Base-by-base conservation (phyloP, 345 rosid genomes). In the Erucastrum elatum region DNA sequence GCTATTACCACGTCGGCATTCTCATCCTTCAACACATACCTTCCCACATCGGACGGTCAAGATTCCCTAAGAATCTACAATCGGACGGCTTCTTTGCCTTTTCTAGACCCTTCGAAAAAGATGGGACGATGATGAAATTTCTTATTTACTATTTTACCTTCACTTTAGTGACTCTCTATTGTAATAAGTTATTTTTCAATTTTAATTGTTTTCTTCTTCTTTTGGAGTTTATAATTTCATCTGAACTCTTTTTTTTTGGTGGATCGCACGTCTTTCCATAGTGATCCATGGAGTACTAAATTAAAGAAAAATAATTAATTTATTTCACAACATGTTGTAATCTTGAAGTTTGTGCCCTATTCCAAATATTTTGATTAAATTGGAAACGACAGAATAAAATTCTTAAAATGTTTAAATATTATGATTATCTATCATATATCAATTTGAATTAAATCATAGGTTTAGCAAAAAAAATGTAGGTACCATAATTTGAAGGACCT, bases 91-190 rank as follows among this genome's bases (percentile, higher is more conserved):
- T 16, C 4, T 61, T 66, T 30, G 31, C 75, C 26, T 37, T 68
- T 89, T 91, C 97, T 78, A 83, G 95, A 90, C 77, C 58, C 89
- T 91, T 94, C 95, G 29, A 68, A 58, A 68, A 49, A 33, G 27
- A 61, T 13, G 33, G n/a, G 37, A 33, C 30, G 70, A 61, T 63
- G 68, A 66, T 63, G 70, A 29, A 31, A 58, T 26, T 56, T 62
- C 2, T 3, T 41, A 62, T 62, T 63, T 5, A 72, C 78, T 74
- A 12, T 81, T 84, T 75, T 66, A 74, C 75, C 64, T 66, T 46
- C 64, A 44, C 13, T 33, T 66, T 72, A 41, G 25, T 66, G 31
- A 21, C 37, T 30, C 68, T 30, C 62, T 39, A 21, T 1, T 21
- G 21, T 21, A 21, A 21, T 21, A 21, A 21, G 21, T 21, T 21